These are phyloP conservation scores for Solanum okadae DNA, from an alignment of 257 asterid genomes.

Conservation along the genomic window DNA sequence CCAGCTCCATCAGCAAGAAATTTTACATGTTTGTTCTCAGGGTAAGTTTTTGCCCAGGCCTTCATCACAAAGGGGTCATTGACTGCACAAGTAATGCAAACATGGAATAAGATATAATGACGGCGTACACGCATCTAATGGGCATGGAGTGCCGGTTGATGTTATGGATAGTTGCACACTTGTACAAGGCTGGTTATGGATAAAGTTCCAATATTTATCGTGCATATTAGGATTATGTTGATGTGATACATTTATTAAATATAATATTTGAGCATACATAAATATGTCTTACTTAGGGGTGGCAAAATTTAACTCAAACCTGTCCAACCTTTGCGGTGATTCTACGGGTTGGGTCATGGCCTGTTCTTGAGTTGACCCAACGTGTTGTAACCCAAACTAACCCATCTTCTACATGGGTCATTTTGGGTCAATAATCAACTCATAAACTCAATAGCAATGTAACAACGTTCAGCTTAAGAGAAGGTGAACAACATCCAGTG, in stretches of 20 bases:
- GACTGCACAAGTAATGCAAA: constrained; percentile 29
- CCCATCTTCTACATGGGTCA: not conserved
- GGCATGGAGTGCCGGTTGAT: not conserved
- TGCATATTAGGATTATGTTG: not conserved
- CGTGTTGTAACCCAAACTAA: not conserved
- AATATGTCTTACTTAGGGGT: not conserved
- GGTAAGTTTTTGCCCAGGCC: constrained; percentile 93
- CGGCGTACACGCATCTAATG: not conserved
- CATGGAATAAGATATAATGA: not conserved
- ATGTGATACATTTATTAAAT: not conserved
- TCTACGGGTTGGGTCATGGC: not conserved
- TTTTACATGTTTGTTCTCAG: constrained; percentile 70
- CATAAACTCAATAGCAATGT: not conserved
- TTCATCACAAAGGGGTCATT: constrained; percentile 96
- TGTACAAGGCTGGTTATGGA: not conserved
- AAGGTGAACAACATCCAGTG: not conserved
- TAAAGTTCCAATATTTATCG: not conserved
- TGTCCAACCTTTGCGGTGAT: not conserved
- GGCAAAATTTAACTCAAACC: not conserved
- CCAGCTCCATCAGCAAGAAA: constrained; percentile 89
- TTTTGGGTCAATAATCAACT: not conserved
- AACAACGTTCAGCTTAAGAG: not conserved
- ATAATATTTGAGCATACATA: not conserved
- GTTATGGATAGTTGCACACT: not conserved
- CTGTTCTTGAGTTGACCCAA: not conserved